These are phyloP conservation scores for Buxus sempervirens DNA, from an alignment of 164 flowering plant genomes.

Conservation along the genomic window DNA sequence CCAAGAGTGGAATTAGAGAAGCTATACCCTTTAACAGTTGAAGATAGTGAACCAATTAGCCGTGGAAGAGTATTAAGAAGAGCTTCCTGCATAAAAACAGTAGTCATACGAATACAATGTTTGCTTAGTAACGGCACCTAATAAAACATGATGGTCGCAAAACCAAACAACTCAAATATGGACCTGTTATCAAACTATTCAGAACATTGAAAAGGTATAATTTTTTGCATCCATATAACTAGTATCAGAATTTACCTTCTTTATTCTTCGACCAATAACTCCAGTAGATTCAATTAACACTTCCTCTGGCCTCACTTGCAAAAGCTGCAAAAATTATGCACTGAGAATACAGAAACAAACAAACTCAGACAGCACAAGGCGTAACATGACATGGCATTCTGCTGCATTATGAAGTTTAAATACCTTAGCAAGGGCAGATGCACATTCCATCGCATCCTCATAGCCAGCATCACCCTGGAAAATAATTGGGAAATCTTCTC, in stretches of 20 bases:
- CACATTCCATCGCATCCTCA: conserved; percentile 84
- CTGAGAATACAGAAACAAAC: conserved; percentile 8
- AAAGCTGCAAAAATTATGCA: conserved; percentile 43
- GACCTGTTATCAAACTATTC: not conserved
- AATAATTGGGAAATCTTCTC: conserved; percentile 15
- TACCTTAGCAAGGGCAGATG: conserved; percentile 65
- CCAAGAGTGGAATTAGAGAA: not conserved
- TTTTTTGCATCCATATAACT: not conserved
- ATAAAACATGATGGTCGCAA: too few species aligned
- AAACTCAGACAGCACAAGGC: conserved; percentile 1
- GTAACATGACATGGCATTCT: not conserved
- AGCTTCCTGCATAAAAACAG: conserved; percentile 57
- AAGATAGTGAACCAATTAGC: conserved; percentile 54
- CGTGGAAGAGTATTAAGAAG: conserved; percentile 82
- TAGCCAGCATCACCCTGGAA: conserved; percentile 95
- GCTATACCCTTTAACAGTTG: conserved; percentile 58
- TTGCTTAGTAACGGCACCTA: too few species aligned
- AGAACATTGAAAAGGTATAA: not conserved
- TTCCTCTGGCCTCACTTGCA: conserved; percentile 55
- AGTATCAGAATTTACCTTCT: conserved; percentile 47
- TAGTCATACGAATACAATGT: too few species aligned
- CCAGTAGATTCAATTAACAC: conserved; percentile 93
- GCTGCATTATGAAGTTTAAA: not conserved
- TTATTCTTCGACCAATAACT: conserved; percentile 92
- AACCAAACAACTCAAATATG: not conserved